Evolutionary conservation across 352 stramenopile genomes (phyloP), one percentile per base, ranked within the genome.

Genomic region (Globisporangium megalacanthum): DNA sequence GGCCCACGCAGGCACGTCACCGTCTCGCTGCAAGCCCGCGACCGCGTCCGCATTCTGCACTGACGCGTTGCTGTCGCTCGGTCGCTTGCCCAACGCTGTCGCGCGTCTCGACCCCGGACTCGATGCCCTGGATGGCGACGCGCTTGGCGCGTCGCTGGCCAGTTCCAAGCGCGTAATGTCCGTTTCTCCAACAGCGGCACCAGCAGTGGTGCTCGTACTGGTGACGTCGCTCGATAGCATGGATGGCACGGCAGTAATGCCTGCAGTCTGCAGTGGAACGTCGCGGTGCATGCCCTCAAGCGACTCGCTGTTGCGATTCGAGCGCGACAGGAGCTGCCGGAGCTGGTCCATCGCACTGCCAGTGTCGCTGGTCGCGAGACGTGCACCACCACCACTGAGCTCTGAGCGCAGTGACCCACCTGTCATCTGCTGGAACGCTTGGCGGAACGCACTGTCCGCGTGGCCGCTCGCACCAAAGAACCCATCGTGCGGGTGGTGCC

Each of bases 321-420:
- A 66, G 39, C 65, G 69, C 11, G 72, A 77, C 53, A 82, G 71
- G 42, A 82, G 55, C 42, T 79, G 81, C 8, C 79, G 73, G 35
- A 89, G 50, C 46, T 89, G 77, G 36, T 83, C 75, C 54, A 89
- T 75, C 9, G 71, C 54, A 5, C 65, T 75, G 10, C 54, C 64
- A 61, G 4, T 14, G 15, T 33, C n/a, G 29, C 56, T 47, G 3
- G 20, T 42, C 10, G 19, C 29, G 17, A 29, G 6, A 20, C 19
- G 22, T 17, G 35, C 35, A 39, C 56, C 15, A 11, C n/a, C 45
- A 19, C 33, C 22, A 17, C 22, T 41, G n/a, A 58, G 9, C 17
- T 63, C 57, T 5, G 57, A 53, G 11, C 57, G 41, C 44, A 81
- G 47, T 20, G 72, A 70, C 25, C 25, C 25, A 29, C 66, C 70